Evolutionary conservation across 345 rosid genomes (phyloP), one percentile per base, ranked within the genome.

Genomic region (Hirschfeldia incana): DNA sequence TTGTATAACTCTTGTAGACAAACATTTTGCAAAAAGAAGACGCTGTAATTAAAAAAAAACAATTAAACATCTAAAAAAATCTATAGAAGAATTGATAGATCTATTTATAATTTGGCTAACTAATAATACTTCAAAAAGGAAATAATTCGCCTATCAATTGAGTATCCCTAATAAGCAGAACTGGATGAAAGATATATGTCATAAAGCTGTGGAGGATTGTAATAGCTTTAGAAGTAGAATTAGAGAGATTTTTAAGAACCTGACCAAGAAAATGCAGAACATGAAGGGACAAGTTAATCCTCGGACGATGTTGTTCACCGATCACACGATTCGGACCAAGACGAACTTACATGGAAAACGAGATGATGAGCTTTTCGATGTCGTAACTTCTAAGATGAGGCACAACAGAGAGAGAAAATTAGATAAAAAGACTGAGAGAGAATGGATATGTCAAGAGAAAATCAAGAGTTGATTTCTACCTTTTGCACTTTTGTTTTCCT

Each of bases 331-430:
- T 72, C 5, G 36, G 44, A 57, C 77, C 34, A 66, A 49, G 33
- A 36, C 16, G 26, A 60, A 60, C 34, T 60, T 2, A 60, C 30
- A 13, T 17, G 11, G 49, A 37, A 69, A 36, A 69, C 8, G 75
- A 27, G 76, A 64, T 55, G 49, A 65, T 69, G 75, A 69, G 62
- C 37, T 76, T 16, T 68, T 76, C 0, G 57, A 44, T 7, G 57
- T 34, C 70, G 36, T 77, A 70, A 63, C 80, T 70, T 77, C 64
- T 46, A 61, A 69, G 64, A 10, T n/a, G 69, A 28, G 80, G 65
- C 17, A 29, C 17, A 64, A 16, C 3, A 59, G 12, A 77, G 69
- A 49, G 51, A 57, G 36, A 72, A 27, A 42, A 32, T 64, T 27
- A 72, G 46, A 42, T 37, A 74, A 59, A 72, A 57, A 39, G 46